Evolutionary conservation across 345 rosid species (phyloP).

Genomic region (Salix purpurea): DNA sequence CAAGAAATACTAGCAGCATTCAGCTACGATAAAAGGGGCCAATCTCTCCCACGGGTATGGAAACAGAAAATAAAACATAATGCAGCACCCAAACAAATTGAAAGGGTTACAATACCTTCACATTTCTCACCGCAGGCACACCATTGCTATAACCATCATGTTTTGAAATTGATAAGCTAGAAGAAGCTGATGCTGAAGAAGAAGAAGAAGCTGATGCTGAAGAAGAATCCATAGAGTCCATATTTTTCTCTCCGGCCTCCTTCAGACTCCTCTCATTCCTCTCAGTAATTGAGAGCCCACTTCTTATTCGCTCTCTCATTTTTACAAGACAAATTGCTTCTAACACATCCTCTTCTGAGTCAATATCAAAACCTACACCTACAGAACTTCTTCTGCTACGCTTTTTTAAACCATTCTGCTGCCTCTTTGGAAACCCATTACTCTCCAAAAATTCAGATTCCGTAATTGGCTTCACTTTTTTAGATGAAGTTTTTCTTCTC

Average conservation of each 20-base stretch:
- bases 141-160: constrained; percentile 20
- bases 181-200: constrained; percentile 13
- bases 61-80: not conserved
- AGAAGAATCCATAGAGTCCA: constrained; percentile 7
- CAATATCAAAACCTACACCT: constrained; percentile 14
- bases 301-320: constrained; percentile 17
- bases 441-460: constrained; percentile 5
- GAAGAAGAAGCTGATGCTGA: constrained; percentile 17
- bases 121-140: constrained; percentile 11
- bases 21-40: not conserved
- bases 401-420: constrained; percentile 8
- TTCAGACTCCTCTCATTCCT: constrained; percentile 5
- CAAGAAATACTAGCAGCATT: constrained; percentile 10
- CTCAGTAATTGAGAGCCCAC: not conserved
- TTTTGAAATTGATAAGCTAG: constrained; percentile 16
- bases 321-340: constrained; percentile 25
- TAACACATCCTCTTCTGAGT: constrained; percentile 15
- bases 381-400: not conserved
- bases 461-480: constrained; percentile 12
- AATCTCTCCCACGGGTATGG: not conserved
- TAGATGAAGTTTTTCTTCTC: constrained; percentile 4
- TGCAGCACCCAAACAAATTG: not conserved
- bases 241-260: constrained; percentile 2
- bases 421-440: constrained; percentile 22
- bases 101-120: constrained; percentile 17